Conservation (phyloP, 2,329 filamentous ascomycete genomes). For the Cercospora citrullina region DNA sequence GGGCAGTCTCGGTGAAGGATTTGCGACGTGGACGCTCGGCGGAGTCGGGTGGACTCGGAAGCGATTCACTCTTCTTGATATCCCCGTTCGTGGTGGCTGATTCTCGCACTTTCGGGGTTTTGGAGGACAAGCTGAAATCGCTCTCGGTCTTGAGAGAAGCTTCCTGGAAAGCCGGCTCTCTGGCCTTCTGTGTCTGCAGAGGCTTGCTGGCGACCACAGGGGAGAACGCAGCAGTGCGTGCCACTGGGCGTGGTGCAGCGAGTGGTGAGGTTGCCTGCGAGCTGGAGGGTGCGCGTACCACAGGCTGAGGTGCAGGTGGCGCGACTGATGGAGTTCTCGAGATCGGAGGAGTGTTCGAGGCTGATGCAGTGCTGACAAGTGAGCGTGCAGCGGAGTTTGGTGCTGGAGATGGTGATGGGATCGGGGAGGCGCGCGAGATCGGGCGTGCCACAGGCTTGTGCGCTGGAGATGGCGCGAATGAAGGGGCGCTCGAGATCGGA, state of each 20-base stretch:
- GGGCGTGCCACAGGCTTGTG: neutral
- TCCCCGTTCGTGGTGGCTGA: neutral
- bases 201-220: neutral
- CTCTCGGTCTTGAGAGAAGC: neutral
- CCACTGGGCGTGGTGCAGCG: neutral
- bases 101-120: neutral
- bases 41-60: slow-evolving; percentile 2
- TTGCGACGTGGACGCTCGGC: neutral
- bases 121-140: neutral
- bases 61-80: neutral
- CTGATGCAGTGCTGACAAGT: neutral
- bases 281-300: neutral
- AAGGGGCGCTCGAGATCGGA: neutral
- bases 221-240: neutral
- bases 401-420: neutral
- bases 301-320: neutral
- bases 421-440: neutral
- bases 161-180: neutral
- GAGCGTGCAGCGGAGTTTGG: neutral
- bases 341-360: neutral
- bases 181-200: neutral
- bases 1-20: neutral
- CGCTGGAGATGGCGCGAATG: neutral
- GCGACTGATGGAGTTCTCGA: neutral
- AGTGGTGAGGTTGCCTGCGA: neutral